Evolutionary conservation across 352 stramenopile species (phyloP).

Genomic region (Phytophthora hybrid): DNA sequence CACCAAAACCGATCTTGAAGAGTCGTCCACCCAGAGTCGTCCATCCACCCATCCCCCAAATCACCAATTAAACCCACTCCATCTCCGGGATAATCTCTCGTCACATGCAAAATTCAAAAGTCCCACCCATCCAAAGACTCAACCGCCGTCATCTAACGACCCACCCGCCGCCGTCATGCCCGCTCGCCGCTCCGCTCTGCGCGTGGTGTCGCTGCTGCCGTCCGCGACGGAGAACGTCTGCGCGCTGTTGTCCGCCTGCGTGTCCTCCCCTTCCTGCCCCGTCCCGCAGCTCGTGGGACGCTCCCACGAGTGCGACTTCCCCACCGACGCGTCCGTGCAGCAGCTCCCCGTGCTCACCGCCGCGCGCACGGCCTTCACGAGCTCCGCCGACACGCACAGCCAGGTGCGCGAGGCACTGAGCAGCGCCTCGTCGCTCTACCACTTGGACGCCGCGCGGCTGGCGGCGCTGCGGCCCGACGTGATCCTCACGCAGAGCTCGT

Average conservation of each 20-base stretch:
- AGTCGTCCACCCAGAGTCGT: no score
- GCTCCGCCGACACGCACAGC: slow-evolving; percentile 66
- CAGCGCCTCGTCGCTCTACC: slow-evolving; percentile 67
- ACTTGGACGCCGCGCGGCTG: slow-evolving; percentile 56
- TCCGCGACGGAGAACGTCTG: slow-evolving; percentile 75
- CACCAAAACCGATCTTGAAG: not conserved
- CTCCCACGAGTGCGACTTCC: slow-evolving; percentile 84
- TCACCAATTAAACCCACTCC: no score
- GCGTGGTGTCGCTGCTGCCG: slow-evolving; percentile 77
- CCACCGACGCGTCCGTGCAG: slow-evolving; percentile 31
- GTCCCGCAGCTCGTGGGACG: slow-evolving; percentile 63
- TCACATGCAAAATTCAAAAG: no score
- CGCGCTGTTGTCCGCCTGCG: slow-evolving; percentile 42
- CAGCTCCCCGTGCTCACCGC: slow-evolving; percentile 65
- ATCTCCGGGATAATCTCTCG: no score
- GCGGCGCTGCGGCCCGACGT: slow-evolving; percentile 59
- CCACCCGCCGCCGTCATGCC: not conserved
- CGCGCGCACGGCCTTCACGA: slow-evolving; percentile 71
- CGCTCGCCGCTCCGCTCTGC: slow-evolving; percentile 27
- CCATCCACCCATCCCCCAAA: no score
- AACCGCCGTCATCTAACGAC: no score
- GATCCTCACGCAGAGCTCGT: slow-evolving; percentile 79
- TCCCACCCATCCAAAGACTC: no score
- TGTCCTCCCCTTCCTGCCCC: no score
- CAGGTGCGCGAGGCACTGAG: slow-evolving; percentile 64